Percentiles rank a stretch among this genome's conserved stretches.
Conservation (phyloP, 106 monocot genomes). For the Dendrobium chrysotoxum region DNA sequence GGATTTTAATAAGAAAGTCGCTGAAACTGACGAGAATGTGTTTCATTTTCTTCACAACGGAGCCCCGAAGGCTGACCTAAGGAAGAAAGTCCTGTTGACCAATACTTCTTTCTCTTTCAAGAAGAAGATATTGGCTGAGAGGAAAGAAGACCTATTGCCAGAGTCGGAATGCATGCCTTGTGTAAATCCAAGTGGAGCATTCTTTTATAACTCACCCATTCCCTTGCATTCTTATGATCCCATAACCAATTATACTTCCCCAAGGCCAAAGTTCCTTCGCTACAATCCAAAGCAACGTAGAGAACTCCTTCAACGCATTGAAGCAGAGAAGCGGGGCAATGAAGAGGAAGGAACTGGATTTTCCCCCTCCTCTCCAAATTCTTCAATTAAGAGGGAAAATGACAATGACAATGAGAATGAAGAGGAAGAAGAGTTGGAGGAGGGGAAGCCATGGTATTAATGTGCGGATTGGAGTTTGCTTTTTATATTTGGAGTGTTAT, state of each 20-base stretch:
- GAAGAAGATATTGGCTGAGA: conserved; percentile 3
- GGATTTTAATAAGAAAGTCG: background rate
- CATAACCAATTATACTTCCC: conserved; percentile 33
- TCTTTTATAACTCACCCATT: background rate
- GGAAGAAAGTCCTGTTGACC: background rate
- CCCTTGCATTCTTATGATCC: conserved; percentile 28
- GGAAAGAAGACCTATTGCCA: background rate
- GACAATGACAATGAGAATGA: background rate
- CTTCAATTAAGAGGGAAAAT: background rate
- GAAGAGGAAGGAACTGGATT: background rate
- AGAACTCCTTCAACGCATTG: conserved; percentile 21
- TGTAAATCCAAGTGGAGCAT: too few relatives aligned
- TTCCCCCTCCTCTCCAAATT: background rate
- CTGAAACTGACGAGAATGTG: background rate
- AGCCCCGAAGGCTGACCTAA: background rate
- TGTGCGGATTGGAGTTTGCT: conserved; percentile 11
- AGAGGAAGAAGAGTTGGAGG: conserved; percentile 6
- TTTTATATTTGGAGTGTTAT: conserved; percentile 19
- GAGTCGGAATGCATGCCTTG: background rate
- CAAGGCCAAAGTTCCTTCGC: conserved; percentile 44
- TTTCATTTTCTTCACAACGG: background rate
- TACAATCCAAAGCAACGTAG: conserved; percentile 32
- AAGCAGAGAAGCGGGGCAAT: conserved; percentile 12
- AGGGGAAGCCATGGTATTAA: background rate
- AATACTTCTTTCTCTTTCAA: background rate